Evolutionary conservation across 805 yeast genomes (phyloP).

Genomic region (Saturnispora saitoi): DNA sequence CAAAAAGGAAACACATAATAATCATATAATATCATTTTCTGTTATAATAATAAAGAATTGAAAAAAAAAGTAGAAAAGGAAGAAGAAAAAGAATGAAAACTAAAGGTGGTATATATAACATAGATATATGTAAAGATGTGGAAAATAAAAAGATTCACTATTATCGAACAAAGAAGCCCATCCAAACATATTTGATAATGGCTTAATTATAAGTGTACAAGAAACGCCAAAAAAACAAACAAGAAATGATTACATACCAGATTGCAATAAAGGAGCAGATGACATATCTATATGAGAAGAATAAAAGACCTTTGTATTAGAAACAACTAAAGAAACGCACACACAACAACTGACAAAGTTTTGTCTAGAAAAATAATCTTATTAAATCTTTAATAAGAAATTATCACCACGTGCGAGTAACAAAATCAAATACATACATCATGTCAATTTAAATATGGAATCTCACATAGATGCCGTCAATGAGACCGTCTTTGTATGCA

Average conservation of each 20-base stretch:
- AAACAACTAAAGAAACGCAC: neutral
- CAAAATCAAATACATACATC: neutral
- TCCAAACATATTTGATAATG: neutral
- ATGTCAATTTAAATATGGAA: neutral
- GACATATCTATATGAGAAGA: conserved; percentile 36
- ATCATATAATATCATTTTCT: too few species aligned
- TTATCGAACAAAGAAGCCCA: too few species aligned
- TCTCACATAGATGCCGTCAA: conserved; percentile 1
- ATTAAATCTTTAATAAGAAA: neutral
- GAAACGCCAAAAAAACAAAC: too few species aligned
- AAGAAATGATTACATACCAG: conserved; percentile 35
- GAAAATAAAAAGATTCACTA: too few species aligned
- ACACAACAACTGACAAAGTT: neutral
- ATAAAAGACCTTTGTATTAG: neutral
- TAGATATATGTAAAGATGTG: too few species aligned
- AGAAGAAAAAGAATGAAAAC: too few species aligned
- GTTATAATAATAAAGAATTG: too few species aligned
- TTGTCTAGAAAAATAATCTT: neutral
- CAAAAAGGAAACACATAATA: too few species aligned
- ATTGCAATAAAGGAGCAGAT: conserved; percentile 63
- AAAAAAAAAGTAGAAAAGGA: too few species aligned
- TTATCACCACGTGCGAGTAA: conserved; percentile 2
- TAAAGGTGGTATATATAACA: too few species aligned
- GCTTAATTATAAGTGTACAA: neutral
- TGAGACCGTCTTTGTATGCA: neutral